Percentiles rank a stretch among this genome's conserved stretches.
phyloP scores from a whole-genome alignment of 2,329 filamentous ascomycete species.

The Diplodia scrobiculata region DNA sequence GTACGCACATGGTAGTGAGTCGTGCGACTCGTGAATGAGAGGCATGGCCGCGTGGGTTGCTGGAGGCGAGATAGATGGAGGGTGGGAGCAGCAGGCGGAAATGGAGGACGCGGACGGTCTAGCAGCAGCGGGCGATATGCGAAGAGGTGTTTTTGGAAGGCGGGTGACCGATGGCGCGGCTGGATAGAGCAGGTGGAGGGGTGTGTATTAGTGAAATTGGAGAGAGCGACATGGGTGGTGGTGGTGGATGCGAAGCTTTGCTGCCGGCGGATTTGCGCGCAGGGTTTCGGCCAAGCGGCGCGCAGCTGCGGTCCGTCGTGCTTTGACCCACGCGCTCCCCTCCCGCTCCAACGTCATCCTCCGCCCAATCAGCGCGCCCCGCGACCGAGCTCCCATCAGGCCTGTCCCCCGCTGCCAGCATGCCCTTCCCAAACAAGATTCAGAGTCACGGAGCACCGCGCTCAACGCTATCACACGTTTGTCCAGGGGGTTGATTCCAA shows the following conservation, averaged over 20 bases:
- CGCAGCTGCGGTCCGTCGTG: slow-evolving; percentile 17
- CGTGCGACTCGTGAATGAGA: slow-evolving; percentile 69
- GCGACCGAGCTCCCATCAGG: neutral
- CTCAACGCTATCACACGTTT: neutral
- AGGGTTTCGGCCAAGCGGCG: slow-evolving; percentile 21
- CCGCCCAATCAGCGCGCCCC: slow-evolving; percentile 15
- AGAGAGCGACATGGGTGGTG: neutral
- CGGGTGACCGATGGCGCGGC: neutral
- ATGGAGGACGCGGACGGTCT: neutral
- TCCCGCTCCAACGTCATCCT: slow-evolving; percentile 9
- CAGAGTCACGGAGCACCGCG: slow-evolving; percentile 2
- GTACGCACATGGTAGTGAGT: slow-evolving; percentile 73
- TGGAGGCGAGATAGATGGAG: neutral
- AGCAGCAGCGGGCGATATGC: neutral
- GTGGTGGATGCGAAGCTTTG: slow-evolving; percentile 22
- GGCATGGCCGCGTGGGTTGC: slow-evolving; percentile 56
- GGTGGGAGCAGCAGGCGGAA: neutral
- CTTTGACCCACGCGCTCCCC: slow-evolving; percentile 9
- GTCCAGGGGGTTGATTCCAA: neutral
- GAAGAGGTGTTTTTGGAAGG: neutral
- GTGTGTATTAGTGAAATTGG: slow-evolving; percentile 12
- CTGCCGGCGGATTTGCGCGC: slow-evolving; percentile 9
- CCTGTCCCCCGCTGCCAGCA: neutral
- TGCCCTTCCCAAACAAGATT: slow-evolving; percentile 18
- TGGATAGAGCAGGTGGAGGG: slow-evolving; percentile 24